Base-by-base conservation (phyloP, 345 rosid species). In the Lumnitzera littorea region DNA sequence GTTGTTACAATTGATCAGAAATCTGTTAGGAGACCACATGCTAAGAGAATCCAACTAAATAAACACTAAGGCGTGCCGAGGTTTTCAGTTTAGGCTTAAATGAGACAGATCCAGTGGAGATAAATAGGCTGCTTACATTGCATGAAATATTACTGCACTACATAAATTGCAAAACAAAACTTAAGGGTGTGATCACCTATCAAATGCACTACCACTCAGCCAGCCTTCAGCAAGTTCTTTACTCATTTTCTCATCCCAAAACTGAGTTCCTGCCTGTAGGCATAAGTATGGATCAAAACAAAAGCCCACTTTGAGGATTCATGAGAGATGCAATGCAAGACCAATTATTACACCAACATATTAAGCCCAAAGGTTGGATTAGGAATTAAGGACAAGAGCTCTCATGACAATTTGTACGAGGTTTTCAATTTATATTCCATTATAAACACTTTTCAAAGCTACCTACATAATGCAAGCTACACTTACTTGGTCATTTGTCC, bases 241-340 rank as follows among this genome's bases (percentile, higher is more conserved):
- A 72, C 79, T 82, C 92, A 91, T 74, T 66, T 85, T 87, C 58
- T 82, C 89, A 82, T 91, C 98, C 98, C 98, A 89, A 74, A 91
- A 91, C 64, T 89, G 98, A 47, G 96, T 91, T 77, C 96, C 98
- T 56, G 96, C 98, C 98, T 91, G 78, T 54, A 69, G 16, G 9
- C 7, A 36, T 7, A 36, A 36, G 43, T 36, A 36, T 9, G 11
- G 43, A 36, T 36, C 43, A 36, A 36, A 27, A 27, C 31, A 27
- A 66, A 27, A 29, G 9, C 48, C 60, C 27, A 29, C 60, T 36
- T 36, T 20, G 20, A 11, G 48, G 24, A 48, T 27, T 27, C 31
- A 27, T 27, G 5, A 2, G 31, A 27, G 31, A 27, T 27, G 31
- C 31, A 27, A 27, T 27, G 5, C 31, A 27, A 3, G 20, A 20